Base-by-base conservation (phyloP, 495 filamentous ascomycete genomes). In the Neurospora cerealis region DNA sequence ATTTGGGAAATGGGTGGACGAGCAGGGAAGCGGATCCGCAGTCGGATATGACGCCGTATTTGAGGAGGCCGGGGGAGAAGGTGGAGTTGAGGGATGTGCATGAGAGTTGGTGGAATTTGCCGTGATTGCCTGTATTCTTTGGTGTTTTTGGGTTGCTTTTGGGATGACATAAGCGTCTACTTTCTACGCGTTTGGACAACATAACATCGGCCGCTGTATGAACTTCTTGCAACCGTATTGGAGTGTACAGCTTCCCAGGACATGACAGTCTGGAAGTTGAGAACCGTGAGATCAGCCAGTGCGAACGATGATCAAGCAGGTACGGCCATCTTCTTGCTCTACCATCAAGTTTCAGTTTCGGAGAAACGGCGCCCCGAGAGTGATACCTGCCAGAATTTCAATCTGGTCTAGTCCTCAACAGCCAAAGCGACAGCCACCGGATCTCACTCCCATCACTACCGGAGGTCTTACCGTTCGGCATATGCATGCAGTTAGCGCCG, bases 1-100 rank as follows among this genome's bases (percentile, higher is more conserved):
- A 83, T 70, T 85, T 85, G 54, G 84, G 84, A 13, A 80, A 80
- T n/a, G 84, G 84, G 9, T 80, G 78, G 73, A 86, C 83, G 15
- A 74, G 69, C 48, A 83, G 80, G 75, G 83, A 85, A 77, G 70
- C 76, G 74, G 82, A 84, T 73, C 74, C 74, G 21, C 44, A 39
- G 7, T 74, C 75, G 40, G 83, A 86, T 70, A 81, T 85, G 75
- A 85, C 83, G 39, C 74, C 75, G 39, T 85, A 85, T 73, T 74
- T 85, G 72, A 78, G 71, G 37, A 70, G 78, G 69, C 80, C 82
- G 9, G 81, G 75, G 46, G 77, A 62, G 3, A 62, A 75, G 40
- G 74, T 83, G 28, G 79, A 83, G 71, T 71, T 86, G 74, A 74
- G 81, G 60, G 81, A 81, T 62, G 42, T 82, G 9, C 83, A 86